phyloP scores from a whole-genome alignment of 2,329 filamentous ascomycete genomes.

The Ascochyta koolunga region DNA sequence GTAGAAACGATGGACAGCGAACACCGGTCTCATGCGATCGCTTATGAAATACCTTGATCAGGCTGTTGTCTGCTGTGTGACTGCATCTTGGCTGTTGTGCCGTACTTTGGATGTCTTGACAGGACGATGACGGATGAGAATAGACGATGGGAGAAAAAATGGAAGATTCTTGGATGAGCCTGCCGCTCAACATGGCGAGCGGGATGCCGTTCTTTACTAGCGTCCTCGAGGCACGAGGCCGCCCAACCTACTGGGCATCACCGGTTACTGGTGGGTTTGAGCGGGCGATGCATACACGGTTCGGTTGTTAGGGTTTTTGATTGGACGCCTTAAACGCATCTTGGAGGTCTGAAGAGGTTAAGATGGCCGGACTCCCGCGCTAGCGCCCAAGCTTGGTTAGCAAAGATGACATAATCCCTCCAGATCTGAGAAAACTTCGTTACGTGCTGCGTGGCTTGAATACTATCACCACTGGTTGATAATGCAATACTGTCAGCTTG shows the following conservation, averaged over 20 bases:
- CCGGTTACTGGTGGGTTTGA: constrained; percentile 5
- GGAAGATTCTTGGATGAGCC: background rate
- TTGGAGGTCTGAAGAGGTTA: background rate
- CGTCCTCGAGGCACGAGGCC: constrained; percentile 8
- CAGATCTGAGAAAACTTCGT: constrained; percentile 3
- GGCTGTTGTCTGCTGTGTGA: constrained; percentile 40
- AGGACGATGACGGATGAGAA: background rate
- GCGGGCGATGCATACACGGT: background rate
- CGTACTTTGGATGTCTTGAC: constrained; percentile 27
- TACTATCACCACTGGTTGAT: background rate
- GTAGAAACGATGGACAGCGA: constrained; percentile 14
- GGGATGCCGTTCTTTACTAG: constrained; percentile 26
- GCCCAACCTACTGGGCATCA: background rate
- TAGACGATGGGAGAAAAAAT: background rate
- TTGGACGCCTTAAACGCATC: background rate
- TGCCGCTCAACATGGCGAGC: constrained; percentile 12
- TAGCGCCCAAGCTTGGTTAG: background rate
- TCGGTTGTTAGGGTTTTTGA: background rate
- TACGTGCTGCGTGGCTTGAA: constrained; percentile 2
- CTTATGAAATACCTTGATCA: constrained; percentile 45
- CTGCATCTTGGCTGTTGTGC: constrained; percentile 32
- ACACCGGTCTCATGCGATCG: constrained; percentile 47
- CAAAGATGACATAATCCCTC: background rate
- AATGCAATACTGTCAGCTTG: background rate
- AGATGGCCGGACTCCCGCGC: background rate